Conservation (phyloP, 1,284 basidiomycete species). For the Ustilago hordei region DNA sequence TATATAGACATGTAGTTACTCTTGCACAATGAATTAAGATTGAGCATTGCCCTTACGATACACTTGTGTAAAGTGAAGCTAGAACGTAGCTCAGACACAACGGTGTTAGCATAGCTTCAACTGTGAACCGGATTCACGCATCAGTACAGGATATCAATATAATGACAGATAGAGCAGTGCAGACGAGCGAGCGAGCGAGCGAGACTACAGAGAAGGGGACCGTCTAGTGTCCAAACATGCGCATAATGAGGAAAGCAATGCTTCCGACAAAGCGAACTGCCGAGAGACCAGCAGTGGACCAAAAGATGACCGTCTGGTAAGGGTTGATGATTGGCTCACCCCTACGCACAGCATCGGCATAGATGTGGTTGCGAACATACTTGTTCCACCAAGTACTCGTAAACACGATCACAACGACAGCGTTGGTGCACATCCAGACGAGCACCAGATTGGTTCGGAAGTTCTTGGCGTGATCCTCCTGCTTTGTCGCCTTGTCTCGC, state of each 20-base stretch:
- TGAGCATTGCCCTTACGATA: too few relatives aligned
- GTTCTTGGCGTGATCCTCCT: conserved; percentile 72
- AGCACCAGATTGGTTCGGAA: conserved; percentile 93
- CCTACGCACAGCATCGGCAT: conserved; percentile 19
- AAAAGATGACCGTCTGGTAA: conserved; percentile 51
- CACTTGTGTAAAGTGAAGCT: too few relatives aligned
- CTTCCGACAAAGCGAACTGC: conserved; percentile 53
- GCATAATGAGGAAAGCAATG: conserved; percentile 45
- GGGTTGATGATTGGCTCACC: conserved; percentile 47
- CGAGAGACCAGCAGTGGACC: conserved; percentile 50
- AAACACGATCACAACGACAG: conserved; percentile 58
- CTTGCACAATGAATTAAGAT: too few relatives aligned
- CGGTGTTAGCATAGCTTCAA: too few relatives aligned
- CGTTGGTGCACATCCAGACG: conserved; percentile 75
- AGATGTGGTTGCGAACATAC: conserved; percentile 44
- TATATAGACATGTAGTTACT: too few relatives aligned
- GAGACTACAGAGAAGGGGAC: not conserved
- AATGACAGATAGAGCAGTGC: conserved; percentile 1
- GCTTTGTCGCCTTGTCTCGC: conserved; percentile 58
- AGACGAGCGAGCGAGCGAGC: not conserved
- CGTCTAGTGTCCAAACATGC: conserved; percentile 50
- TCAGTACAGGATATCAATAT: not conserved
- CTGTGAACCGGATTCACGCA: not conserved
- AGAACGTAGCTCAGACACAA: too few relatives aligned
- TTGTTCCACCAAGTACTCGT: conserved; percentile 53